Evolutionary conservation across 306 rosid species (phyloP), one percentile per base, ranked within the genome.

Genomic region (peach (Prunus persica)): DNA sequence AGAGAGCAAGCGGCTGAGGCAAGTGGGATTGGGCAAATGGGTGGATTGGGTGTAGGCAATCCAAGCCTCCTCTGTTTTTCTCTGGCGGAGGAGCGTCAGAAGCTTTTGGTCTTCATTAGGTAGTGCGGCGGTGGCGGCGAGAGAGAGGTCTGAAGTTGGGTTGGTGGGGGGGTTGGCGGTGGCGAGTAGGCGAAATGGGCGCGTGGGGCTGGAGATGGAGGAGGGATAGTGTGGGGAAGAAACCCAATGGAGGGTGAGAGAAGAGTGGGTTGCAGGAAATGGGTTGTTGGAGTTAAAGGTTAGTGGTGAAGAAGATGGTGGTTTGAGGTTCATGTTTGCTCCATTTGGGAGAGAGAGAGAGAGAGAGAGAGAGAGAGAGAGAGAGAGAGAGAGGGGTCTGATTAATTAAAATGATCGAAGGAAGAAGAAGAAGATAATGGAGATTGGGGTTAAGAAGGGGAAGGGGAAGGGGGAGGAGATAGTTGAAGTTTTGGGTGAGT

Each of bases 41-140:
- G 89, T 0, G 41, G 38, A 83, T 15, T 82, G 82, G 52, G 91
- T 69, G 82, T 95, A 95, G 5, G 78, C 66, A 19, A 75, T 43
- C 98, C 98, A 95, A 3, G 97, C 98, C 20, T 95, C 92, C 6
- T 95, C 97, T 2, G 97, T 95, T 80, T 90, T 92, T 11, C 92
- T 69, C 62, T 89, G 91, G 22, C 96, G 98, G 51, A 95, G 85
- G 49, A 92, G 95, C 2, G 78, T 5, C 6, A 92, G 76, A 13
- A 95, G 93, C 20, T 64, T 85, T 28, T 92, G 90, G 78, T 94
- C 97, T 30, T 54, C 50, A 12, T n/a, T 63, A 77, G 75, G 87
- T 65, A 24, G 72, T 73, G 32, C 25, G 22, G 83, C 3, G 63
- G 80, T 9, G 79, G 85, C 2, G 64, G 87, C 6, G 75, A 78